Percentiles rank a stretch among this genome's conserved stretches.
These are phyloP conservation scores for Globisporangium yorkense DNA, from an alignment of 352 stramenopile genomes.

Conservation along the genomic window DNA sequence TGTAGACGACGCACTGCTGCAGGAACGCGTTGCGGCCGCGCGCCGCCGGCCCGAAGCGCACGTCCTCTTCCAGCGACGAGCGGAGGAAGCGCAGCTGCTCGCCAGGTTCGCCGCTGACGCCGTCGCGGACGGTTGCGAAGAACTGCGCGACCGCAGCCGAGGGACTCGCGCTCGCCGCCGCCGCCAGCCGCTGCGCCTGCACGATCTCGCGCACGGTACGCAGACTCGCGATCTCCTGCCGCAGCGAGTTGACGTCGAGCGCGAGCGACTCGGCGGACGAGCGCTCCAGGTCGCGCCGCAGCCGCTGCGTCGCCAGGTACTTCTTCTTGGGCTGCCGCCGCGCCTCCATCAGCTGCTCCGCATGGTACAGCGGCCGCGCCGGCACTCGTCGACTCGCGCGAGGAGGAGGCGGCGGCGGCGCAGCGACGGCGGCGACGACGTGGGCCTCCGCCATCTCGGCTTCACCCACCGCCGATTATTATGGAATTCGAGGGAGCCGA, in stretches of 20 bases:
- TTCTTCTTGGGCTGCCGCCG: slow-evolving; percentile 24
- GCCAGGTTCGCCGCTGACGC: slow-evolving; percentile 5
- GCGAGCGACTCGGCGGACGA: slow-evolving; percentile 18
- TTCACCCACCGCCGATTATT: too few relatives aligned
- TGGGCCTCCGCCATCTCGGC: background rate
- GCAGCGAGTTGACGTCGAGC: slow-evolving; percentile 23
- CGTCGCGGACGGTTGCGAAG: slow-evolving; percentile 3
- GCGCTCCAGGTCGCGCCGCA: slow-evolving; percentile 23
- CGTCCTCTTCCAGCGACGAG: slow-evolving; percentile 11
- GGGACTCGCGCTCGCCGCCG: background rate
- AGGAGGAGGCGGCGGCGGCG: background rate
- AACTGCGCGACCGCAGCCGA: slow-evolving; percentile 8
- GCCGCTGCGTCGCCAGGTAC: slow-evolving; percentile 25
- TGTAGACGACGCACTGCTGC: slow-evolving; percentile 17
- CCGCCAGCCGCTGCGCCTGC: slow-evolving; percentile 11
- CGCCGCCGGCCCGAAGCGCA: slow-evolving; percentile 3
- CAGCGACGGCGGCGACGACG: too few relatives aligned
- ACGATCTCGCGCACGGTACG: slow-evolving; percentile 17
- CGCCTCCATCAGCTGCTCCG: slow-evolving; percentile 21
- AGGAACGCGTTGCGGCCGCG: slow-evolving; percentile 16
- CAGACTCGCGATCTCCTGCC: slow-evolving; percentile 25
- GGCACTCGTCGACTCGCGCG: background rate
- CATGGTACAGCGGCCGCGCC: slow-evolving; percentile 18
- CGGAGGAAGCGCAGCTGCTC: slow-evolving; percentile 10
- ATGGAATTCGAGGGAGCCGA: too few relatives aligned